A percentile compares a stretch with the other conserved stretches of the same genome.
Conservation (phyloP, 768 basidiomycete species). For the Lentinula aciculospora region DNA sequence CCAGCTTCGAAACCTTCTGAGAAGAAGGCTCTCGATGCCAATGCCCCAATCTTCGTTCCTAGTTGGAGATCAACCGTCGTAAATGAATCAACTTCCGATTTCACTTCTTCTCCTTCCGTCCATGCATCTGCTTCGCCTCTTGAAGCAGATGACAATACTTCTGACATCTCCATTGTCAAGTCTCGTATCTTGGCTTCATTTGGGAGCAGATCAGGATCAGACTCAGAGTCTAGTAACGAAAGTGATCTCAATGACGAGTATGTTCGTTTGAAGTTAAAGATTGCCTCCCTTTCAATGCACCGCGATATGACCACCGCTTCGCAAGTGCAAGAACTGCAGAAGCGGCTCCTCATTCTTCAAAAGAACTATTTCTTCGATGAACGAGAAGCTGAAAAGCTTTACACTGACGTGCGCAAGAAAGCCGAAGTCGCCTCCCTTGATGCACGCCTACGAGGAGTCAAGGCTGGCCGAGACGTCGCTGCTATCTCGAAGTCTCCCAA, state of each 20-base stretch:
- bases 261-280: constrained; percentile 54
- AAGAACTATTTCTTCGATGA: constrained; percentile 68
- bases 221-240: constrained; percentile 29
- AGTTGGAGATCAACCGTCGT: constrained; percentile 9
- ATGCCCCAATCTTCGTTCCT: constrained; percentile 33
- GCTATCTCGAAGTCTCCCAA: background rate
- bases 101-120: constrained; percentile 7
- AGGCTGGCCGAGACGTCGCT: background rate
- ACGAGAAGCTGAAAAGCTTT: constrained; percentile 55
- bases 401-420: constrained; percentile 47
- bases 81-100: background rate
- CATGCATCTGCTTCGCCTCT: constrained; percentile 4
- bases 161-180: constrained; percentile 10
- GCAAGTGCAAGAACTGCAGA: constrained; percentile 32
- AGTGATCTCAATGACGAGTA: constrained; percentile 57
- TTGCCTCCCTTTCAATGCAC: constrained; percentile 39
- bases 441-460: constrained; percentile 29
- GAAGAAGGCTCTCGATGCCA: constrained; percentile 26
- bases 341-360: constrained; percentile 40
- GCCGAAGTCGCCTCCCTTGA: constrained; percentile 38
- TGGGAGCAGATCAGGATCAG: constrained; percentile 16
- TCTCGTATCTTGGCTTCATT: constrained; percentile 13
- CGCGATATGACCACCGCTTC: constrained; percentile 20
- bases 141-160: constrained; percentile 7
- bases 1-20: constrained; percentile 3